Conservation (phyloP, 164 flowering plant genomes). For the Cinnamomum chago region DNA sequence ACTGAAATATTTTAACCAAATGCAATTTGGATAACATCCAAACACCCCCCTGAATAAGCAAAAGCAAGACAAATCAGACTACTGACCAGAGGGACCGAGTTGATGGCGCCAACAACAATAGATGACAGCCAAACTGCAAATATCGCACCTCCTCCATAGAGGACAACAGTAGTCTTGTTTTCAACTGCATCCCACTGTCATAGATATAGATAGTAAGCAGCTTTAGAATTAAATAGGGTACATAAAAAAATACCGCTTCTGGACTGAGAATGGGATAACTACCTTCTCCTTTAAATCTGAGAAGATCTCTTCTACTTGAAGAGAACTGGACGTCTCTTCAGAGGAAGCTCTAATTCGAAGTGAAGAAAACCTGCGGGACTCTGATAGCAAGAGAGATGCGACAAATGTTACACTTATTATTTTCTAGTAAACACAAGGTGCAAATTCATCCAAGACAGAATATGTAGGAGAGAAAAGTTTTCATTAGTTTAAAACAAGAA, state of each 20-base stretch:
- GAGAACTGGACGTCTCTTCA: constrained; percentile 52
- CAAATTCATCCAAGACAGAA: not conserved
- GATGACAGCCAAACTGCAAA: constrained; percentile 94
- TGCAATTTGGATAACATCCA: not conserved
- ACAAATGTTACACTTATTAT: not conserved
- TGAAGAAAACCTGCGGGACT: constrained; percentile 43
- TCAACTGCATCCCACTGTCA: constrained; percentile 90
- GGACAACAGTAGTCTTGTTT: constrained; percentile 82
- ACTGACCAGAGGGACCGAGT: constrained; percentile 90
- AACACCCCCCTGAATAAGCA: not conserved
- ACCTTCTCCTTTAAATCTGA: constrained; percentile 88
- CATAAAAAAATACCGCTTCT: not conserved
- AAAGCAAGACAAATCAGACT: not conserved
- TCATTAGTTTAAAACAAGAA: too few relatives aligned
- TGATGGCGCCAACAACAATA: constrained; percentile 75
- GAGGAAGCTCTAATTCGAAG: constrained; percentile 59
- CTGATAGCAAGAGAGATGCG: constrained; percentile 24
- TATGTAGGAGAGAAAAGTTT: not conserved
- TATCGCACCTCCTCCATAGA: constrained; percentile 91
- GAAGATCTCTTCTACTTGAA: constrained; percentile 58
- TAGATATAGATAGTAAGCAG: constrained; percentile 1
- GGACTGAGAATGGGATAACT: constrained; percentile 16
- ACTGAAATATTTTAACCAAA: not conserved
- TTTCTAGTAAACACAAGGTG: not conserved
- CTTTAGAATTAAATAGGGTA: constrained; percentile 1